A percentile compares a stretch with the other conserved stretches of the same genome.
Evolutionary conservation across 257 asterid genomes (phyloP).

Genomic region (Perilla frutescens): DNA sequence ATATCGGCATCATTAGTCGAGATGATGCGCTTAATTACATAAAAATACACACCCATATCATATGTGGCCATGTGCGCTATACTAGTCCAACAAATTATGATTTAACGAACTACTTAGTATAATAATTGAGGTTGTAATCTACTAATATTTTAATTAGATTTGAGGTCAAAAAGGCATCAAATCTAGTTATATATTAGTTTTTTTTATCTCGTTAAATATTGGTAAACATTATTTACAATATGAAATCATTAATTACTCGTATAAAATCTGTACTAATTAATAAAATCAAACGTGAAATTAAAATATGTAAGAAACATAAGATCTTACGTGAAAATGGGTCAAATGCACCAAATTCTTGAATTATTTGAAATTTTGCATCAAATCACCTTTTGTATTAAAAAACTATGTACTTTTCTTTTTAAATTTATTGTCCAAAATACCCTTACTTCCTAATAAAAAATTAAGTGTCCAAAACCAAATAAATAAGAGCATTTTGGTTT

Average conservation of each 20-base stretch:
- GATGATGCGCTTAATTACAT: slow-evolving; percentile 24
- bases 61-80: slow-evolving; percentile 39
- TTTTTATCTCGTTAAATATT: not conserved
- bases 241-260: not conserved
- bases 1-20: slow-evolving; percentile 5
- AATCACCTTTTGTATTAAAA: no score
- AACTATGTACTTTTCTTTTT: no score
- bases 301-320: no score
- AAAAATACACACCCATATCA: slow-evolving; percentile 30
- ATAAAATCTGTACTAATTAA: not conserved
- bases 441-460: no score
- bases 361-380: no score
- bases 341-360: no score
- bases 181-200: not conserved
- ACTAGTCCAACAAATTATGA: slow-evolving; percentile 11
- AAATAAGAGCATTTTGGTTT: no score
- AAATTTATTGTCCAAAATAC: no score
- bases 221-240: not conserved
- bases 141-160: slow-evolving; percentile 22
- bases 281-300: not conserved
- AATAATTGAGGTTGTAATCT: slow-evolving; percentile 24
- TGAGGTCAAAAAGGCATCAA: slow-evolving; percentile 28
- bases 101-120: not conserved
- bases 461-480: no score
- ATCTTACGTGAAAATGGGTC: not conserved